Percentiles rank a stretch among this genome's conserved stretches.
Evolutionary conservation across 129 eudicot genomes (phyloP).

Genomic region (Cynara cardunculus): DNA sequence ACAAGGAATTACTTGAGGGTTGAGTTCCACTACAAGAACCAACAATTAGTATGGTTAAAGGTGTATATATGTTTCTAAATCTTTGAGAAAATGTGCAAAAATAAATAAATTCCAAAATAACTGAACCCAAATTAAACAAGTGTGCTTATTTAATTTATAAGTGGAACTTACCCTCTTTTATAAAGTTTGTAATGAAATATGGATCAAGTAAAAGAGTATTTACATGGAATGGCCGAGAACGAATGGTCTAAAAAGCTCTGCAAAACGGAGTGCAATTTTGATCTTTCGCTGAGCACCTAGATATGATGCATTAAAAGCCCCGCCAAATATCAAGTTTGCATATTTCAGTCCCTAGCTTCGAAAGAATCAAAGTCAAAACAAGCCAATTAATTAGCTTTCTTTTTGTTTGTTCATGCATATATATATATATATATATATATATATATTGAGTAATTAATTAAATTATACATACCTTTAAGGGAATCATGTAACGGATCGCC

Average conservation of each 20-base stretch:
- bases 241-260: slow-evolving; percentile 14
- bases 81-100: no score
- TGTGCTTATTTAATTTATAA: background rate
- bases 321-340: slow-evolving; percentile 6
- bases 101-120: no score
- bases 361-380: background rate
- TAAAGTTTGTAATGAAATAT: no score
- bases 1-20: background rate
- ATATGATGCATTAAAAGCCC: slow-evolving; percentile 3
- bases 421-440: no score
- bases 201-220: background rate
- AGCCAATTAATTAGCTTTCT: background rate
- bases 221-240: background rate
- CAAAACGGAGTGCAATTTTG: slow-evolving; percentile 1
- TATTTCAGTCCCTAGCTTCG: background rate
- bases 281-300: background rate
- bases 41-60: no score
- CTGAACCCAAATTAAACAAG: no score
- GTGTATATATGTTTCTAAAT: no score
- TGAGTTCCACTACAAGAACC: no score
- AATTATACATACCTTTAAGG: background rate
- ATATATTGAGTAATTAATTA: no score
- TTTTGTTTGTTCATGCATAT: no score
- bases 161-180: background rate
- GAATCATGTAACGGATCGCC: background rate